Evolutionary conservation across 768 basidiomycete species (phyloP).

Genomic region (Harrya chromipes): DNA sequence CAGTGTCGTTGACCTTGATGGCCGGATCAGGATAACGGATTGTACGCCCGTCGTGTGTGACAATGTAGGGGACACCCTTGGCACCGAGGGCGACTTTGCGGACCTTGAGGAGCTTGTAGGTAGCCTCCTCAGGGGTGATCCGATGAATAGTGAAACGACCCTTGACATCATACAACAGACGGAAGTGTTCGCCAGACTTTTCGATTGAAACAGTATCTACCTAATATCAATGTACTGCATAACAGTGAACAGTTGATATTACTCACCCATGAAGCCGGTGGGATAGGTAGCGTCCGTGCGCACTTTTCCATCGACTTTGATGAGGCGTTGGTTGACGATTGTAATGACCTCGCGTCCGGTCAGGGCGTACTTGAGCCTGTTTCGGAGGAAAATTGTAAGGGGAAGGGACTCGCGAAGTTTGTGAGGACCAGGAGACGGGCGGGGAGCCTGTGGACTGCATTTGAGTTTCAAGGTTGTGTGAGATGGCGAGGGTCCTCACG

Average conservation of each 20-base stretch:
- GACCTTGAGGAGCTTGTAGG: constrained; percentile 96
- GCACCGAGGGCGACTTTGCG: constrained; percentile 86
- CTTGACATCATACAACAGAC: constrained; percentile 98
- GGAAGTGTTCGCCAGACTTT: constrained; percentile 99
- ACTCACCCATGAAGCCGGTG: constrained; percentile 92
- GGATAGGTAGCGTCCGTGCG: constrained; percentile 97
- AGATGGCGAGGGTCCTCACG: constrained; percentile 43
- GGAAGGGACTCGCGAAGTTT: constrained; percentile 98
- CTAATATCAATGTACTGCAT: constrained; percentile 1
- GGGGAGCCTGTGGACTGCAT: constrained; percentile 66
- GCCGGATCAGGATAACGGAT: constrained; percentile 98
- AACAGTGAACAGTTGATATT: neutral
- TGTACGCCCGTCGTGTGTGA: constrained; percentile 99
- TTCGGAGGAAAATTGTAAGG: constrained; percentile 95
- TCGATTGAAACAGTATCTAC: constrained; percentile 95
- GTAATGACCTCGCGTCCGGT: constrained; percentile 94
- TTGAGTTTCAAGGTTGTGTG: constrained; percentile 5
- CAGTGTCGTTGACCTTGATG: constrained; percentile 95
- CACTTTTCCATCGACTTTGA: constrained; percentile 99
- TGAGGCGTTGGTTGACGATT: constrained; percentile 93
- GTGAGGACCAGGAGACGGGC: constrained; percentile 97
- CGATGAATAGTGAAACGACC: constrained; percentile 99
- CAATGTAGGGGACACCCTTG: constrained; percentile 93
- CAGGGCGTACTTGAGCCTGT: constrained; percentile 98
- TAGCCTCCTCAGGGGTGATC: constrained; percentile 95